These are phyloP conservation scores for Suhomyces kunorum DNA, from an alignment of 1,139 yeast genomes.

Conservation along the genomic window DNA sequence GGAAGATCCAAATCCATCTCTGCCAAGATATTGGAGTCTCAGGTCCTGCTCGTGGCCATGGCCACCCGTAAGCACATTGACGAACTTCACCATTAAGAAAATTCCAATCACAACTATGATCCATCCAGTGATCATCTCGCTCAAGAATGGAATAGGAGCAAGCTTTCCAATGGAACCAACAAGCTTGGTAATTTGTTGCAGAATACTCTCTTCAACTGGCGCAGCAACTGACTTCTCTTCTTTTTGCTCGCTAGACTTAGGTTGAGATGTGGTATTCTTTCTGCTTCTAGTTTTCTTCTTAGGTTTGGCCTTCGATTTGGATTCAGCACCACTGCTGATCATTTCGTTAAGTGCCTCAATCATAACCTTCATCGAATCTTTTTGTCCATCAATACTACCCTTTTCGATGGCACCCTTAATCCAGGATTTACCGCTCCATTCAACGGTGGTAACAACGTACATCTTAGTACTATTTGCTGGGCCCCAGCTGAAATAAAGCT, in stretches of 20 bases:
- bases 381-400: constrained; percentile 90
- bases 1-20: constrained; percentile 16
- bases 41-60: constrained; percentile 1
- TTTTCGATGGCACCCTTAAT: constrained; percentile 88
- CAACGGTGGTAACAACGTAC: constrained; percentile 64
- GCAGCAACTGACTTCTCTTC: constrained; percentile 16
- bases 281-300: constrained; percentile 29
- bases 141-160: constrained; percentile 33
- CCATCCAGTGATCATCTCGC: constrained; percentile 29
- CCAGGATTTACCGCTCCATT: constrained; percentile 95
- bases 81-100: constrained; percentile 12
- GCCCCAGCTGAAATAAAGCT: constrained; percentile 74
- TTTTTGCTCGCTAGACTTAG: constrained; percentile 12
- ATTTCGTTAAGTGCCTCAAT: constrained; percentile 57
- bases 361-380: constrained; percentile 61
- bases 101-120: constrained; percentile 21
- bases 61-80: constrained; percentile 11
- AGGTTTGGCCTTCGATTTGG: constrained; percentile 17
- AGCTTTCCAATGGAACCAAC: constrained; percentile 32
- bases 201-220: constrained; percentile 14
- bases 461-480: constrained; percentile 65
- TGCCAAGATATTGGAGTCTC: constrained; percentile 7
- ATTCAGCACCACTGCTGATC: constrained; percentile 24
- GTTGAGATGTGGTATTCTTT: constrained; percentile 20
- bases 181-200: constrained; percentile 27